These are phyloP conservation scores for Backusella liffmaniae DNA, from an alignment of 192 early-diverging fungal genomes.

Conservation along the genomic window DNA sequence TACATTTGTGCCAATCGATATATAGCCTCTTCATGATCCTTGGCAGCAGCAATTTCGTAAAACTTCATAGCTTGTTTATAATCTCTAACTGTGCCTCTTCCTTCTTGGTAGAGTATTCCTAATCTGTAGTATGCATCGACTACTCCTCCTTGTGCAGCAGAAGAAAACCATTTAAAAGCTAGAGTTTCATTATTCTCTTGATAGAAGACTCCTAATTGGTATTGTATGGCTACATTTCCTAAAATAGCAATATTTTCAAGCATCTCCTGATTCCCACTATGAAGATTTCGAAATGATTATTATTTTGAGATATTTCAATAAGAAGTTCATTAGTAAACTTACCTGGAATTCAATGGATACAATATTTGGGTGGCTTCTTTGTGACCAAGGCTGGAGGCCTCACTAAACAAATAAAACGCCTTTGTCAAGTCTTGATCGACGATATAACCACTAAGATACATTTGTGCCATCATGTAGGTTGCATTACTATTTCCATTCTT, in stretches of 20 bases:
- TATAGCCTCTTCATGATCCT: not conserved
- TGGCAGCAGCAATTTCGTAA: not conserved
- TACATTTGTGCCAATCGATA: not conserved
- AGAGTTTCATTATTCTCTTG: not conserved
- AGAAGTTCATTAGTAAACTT: not conserved
- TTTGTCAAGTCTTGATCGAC: not conserved
- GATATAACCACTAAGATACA: not conserved
- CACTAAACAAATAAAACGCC: not conserved
- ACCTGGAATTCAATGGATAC: not conserved
- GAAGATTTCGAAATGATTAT: not conserved
- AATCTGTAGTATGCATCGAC: not conserved
- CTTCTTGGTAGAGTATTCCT: not conserved
- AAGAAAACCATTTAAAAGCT: not conserved
- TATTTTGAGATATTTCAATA: not conserved
- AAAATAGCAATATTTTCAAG: not conserved
- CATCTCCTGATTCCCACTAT: not conserved
- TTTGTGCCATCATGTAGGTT: not conserved
- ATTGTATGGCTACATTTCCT: not conserved
- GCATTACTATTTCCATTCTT: conserved; percentile 18
- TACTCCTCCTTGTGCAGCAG: not conserved
- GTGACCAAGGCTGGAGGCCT: not conserved
- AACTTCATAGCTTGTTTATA: not conserved
- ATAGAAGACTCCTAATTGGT: not conserved
- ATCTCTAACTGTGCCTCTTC: not conserved
- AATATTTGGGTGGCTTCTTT: not conserved